Evolutionary conservation across 139 green algal species (phyloP), one percentile per base, ranked within the genome.

Genomic region (Dunaliella primolecta): DNA sequence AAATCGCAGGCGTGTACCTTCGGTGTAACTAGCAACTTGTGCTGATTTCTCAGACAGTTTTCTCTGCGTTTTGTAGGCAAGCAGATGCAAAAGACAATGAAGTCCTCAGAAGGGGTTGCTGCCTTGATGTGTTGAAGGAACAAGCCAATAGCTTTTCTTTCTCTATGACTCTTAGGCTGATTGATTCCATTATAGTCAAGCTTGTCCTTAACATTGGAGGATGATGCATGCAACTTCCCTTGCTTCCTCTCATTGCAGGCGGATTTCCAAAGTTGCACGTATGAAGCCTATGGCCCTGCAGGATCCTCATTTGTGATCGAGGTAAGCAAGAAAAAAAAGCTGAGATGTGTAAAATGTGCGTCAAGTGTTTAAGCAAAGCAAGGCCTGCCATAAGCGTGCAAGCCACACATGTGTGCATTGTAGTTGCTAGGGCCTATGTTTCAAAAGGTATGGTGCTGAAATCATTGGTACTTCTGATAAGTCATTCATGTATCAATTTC

Each of bases 221-320:
- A 20, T 72, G 56, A 23, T 23, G 20, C 56, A 20, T 72, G 20
- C 56, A 20, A 20, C 56, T 72, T 20, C 20, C 56, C 56, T 72
- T 20, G 20, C 20, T 78, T 25, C 24, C 27, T 3, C 72, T 27
- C 72, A 15, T 2, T 75, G 33, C 81, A 86, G 75, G 93, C 92
- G 0, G 94, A 97, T 84, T 98, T 91, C 86, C 83, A 90, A 46
- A 94, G 98, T 80, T 82, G 96, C 35, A 89, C 84, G 2, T 97
- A 95, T 78, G 94, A 95, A 81, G 90, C 88, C 32, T 89, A 86
- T 72, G 88, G 88, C 0, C 88, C 92, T 29, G 93, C 93, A 3
- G 96, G 96, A n/a, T n/a, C n/a, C n/a, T n/a, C n/a, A n/a, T n/a
- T n/a, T n/a, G n/a, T n/a, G n/a, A n/a, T n/a, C n/a, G n/a, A n/a